phyloP scores from a whole-genome alignment of 768 basidiomycete species.

The Suillus cothurnatus region DNA sequence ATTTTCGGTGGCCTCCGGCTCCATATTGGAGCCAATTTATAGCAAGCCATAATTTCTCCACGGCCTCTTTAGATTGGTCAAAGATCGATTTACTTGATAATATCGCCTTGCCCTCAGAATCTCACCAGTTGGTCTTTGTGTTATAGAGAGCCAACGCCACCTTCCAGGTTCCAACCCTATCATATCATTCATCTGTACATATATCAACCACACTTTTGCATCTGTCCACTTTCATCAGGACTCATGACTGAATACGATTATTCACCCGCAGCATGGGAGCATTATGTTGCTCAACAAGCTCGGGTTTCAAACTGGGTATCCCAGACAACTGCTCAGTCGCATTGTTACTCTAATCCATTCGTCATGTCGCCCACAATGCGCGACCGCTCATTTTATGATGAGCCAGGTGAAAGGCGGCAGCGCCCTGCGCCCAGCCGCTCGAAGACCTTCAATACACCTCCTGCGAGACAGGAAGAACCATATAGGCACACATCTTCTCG shows the following conservation, averaged over 20 bases:
- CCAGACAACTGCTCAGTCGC: slow-evolving; percentile 38
- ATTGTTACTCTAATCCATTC: slow-evolving; percentile 31
- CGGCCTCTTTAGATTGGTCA: slow-evolving; percentile 12
- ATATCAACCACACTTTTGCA: slow-evolving; percentile 18
- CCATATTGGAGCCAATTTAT: slow-evolving; percentile 10
- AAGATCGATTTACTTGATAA: slow-evolving; percentile 12
- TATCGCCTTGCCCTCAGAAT: not conserved
- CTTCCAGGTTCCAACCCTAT: not conserved
- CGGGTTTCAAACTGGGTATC: slow-evolving; percentile 54
- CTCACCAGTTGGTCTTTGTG: not conserved
- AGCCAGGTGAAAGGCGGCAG: slow-evolving; percentile 6
- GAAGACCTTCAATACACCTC: not conserved
- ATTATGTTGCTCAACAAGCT: slow-evolving; percentile 46
- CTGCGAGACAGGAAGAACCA: slow-evolving; percentile 20
- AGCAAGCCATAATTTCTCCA: slow-evolving; percentile 2
- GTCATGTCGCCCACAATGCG: slow-evolving; percentile 30
- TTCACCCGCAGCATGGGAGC: slow-evolving; percentile 55
- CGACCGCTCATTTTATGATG: slow-evolving; percentile 33
- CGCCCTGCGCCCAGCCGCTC: slow-evolving; percentile 13
- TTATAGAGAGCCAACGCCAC: slow-evolving; percentile 4
- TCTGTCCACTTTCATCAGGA: slow-evolving; percentile 9
- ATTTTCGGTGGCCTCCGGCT: slow-evolving; percentile 3
- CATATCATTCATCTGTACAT: slow-evolving; percentile 13
- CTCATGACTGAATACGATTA: slow-evolving; percentile 65
- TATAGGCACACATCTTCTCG: slow-evolving; percentile 24